Conservation (phyloP, 805 yeast species). For the Cyberlindnera sargentensis region DNA sequence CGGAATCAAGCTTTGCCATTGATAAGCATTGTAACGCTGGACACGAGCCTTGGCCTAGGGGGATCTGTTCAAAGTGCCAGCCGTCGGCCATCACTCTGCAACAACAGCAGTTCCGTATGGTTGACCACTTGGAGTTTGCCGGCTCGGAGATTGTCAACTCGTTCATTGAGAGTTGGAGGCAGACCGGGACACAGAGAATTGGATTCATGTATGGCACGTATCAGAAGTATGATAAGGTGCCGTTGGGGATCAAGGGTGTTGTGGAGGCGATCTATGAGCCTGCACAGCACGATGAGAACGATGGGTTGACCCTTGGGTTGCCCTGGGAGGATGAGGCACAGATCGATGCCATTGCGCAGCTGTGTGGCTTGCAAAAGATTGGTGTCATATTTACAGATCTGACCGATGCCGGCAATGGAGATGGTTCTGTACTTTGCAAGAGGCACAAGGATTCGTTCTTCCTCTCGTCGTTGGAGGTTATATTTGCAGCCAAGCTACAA, state of each 20-base stretch:
- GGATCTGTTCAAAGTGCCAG: slow-evolving; percentile 94
- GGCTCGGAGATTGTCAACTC: slow-evolving; percentile 65
- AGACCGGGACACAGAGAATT: slow-evolving; percentile 77
- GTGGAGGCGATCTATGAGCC: slow-evolving; percentile 95
- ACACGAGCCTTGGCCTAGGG: slow-evolving; percentile 90
- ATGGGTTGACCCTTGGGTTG: slow-evolving; percentile 65
- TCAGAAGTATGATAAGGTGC: slow-evolving; percentile 71
- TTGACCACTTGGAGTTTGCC: slow-evolving; percentile 92
- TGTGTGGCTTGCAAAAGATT: slow-evolving; percentile 60
- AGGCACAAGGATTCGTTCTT: slow-evolving; percentile 91
- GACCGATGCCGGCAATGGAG: slow-evolving; percentile 76
- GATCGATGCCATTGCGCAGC: slow-evolving; percentile 46
- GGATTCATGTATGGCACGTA: slow-evolving; percentile 84
- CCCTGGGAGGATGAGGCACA: slow-evolving; percentile 45
- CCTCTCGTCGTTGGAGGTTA: slow-evolving; percentile 77
- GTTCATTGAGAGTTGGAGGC: slow-evolving; percentile 90
- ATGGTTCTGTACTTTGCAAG: slow-evolving; percentile 87
- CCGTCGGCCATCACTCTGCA: slow-evolving; percentile 92
- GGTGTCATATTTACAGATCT: slow-evolving; percentile 90
- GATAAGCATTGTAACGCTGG: slow-evolving; percentile 63
- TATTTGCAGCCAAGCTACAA: slow-evolving; percentile 80
- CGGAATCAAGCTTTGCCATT: slow-evolving; percentile 63
- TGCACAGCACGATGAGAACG: slow-evolving; percentile 78
- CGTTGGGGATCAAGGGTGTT: slow-evolving; percentile 88
- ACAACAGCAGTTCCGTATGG: slow-evolving; percentile 89